A percentile compares a stretch with the other conserved stretches of the same genome.
Conservation (phyloP, 176 grass and related monocot genomes). For the Guadua angustifolia region DNA sequence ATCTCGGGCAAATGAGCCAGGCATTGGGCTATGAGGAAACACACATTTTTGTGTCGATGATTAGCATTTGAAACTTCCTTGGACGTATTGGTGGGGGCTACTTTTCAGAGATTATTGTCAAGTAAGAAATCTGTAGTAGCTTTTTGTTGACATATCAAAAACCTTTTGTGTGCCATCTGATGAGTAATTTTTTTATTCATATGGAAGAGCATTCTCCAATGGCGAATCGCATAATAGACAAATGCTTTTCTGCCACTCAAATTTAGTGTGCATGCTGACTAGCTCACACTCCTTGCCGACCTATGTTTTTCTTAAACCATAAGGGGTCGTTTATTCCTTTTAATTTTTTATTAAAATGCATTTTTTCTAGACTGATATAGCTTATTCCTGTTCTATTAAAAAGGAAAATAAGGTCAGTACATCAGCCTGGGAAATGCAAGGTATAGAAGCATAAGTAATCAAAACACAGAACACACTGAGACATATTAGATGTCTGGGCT, state of each 20-base stretch:
- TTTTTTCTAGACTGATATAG: neutral
- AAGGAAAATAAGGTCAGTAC: neutral
- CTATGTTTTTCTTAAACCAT: neutral
- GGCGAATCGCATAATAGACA: neutral
- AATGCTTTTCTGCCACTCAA: neutral
- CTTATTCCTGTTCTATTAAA: neutral
- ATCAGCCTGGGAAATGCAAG: neutral
- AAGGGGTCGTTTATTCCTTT: neutral
- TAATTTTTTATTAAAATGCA: neutral
- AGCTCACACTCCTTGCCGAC: neutral
- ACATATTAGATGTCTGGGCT: neutral
- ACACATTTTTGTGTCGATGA: slow-evolving; percentile 93
- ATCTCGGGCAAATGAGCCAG: slow-evolving; percentile 91
- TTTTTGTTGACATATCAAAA: slow-evolving; percentile 29
- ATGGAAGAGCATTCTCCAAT: neutral
- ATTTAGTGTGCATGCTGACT: neutral
- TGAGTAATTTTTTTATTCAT: slow-evolving; percentile 8
- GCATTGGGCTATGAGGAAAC: slow-evolving; percentile 71
- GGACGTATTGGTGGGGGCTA: slow-evolving; percentile 86
- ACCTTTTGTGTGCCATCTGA: neutral
- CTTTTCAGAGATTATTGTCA: slow-evolving; percentile 87
- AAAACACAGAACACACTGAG: neutral
- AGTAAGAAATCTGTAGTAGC: slow-evolving; percentile 54
- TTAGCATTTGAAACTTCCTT: slow-evolving; percentile 97
- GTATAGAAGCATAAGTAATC: neutral